Evolutionary conservation across 257 asterid genomes (phyloP).

Genomic region (Lycium ferocissimum): DNA sequence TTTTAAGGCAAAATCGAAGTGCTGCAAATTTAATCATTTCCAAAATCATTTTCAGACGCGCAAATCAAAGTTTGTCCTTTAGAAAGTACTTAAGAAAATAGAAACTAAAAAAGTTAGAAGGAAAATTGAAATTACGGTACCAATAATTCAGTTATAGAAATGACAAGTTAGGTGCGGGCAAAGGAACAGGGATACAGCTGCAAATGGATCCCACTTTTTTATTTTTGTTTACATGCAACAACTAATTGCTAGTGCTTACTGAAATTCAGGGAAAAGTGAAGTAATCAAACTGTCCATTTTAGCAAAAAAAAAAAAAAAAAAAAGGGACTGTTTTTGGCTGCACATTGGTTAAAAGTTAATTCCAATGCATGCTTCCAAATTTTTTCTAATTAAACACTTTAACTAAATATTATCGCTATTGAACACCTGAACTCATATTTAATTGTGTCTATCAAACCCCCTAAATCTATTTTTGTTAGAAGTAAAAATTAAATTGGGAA

Average conservation of each 20-base stretch:
- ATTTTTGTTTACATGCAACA: constrained; percentile 37
- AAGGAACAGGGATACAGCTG: constrained; percentile 41
- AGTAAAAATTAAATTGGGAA: too few relatives aligned
- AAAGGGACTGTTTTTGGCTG: neutral
- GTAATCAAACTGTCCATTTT: constrained; percentile 6
- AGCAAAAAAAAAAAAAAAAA: neutral
- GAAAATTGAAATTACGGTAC: too few relatives aligned
- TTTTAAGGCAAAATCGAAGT: too few relatives aligned
- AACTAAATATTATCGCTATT: too few relatives aligned
- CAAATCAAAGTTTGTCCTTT: too few relatives aligned
- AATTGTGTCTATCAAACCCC: too few relatives aligned
- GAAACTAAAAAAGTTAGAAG: too few relatives aligned
- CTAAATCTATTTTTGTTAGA: too few relatives aligned
- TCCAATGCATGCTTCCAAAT: neutral
- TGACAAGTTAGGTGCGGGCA: constrained; percentile 43
- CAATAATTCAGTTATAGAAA: neutral
- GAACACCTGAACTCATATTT: too few relatives aligned
- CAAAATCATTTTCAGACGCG: too few relatives aligned
- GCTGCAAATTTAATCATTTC: too few relatives aligned
- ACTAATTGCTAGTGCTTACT: constrained; percentile 30
- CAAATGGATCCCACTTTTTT: constrained; percentile 46
- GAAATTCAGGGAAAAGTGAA: constrained; percentile 25
- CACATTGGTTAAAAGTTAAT: neutral
- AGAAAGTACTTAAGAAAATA: too few relatives aligned
- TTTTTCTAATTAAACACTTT: neutral